Percentiles rank a stretch among this genome's conserved stretches.
These are phyloP conservation scores for Camelina sativa DNA, from an alignment of 345 rosid genomes.

Conservation along the genomic window DNA sequence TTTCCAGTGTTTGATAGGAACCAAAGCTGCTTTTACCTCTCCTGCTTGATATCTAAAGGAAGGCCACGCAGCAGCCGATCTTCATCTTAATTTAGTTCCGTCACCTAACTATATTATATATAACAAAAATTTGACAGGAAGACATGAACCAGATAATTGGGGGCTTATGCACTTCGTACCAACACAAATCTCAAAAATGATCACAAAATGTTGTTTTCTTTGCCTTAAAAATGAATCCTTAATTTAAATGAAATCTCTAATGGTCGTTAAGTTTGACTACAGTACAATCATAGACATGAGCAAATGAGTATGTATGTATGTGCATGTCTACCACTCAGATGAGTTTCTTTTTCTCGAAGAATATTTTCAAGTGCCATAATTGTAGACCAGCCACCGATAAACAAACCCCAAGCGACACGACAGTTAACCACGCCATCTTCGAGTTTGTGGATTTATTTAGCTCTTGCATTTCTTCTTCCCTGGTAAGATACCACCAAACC, in stretches of 20 bases:
- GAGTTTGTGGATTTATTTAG: constrained; percentile 36
- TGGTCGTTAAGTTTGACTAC: constrained; percentile 2
- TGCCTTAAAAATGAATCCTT: no score
- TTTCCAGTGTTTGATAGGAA: no score
- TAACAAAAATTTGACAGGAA: no score
- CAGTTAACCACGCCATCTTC: constrained; percentile 39
- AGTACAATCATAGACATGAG: not conserved
- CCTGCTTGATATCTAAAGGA: no score
- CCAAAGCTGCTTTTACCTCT: no score
- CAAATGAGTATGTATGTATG: constrained; percentile 4
- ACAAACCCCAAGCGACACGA: constrained; percentile 31
- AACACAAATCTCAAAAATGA: no score
- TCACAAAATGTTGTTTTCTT: no score
- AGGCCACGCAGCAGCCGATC: no score
- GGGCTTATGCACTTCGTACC: no score
- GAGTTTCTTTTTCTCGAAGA: constrained; percentile 41
- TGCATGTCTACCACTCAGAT: constrained; percentile 22
- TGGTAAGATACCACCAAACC: not conserved
- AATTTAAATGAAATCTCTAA: not conserved
- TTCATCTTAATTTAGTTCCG: no score
- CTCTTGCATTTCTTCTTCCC: constrained; percentile 40
- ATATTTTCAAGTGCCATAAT: constrained; percentile 36
- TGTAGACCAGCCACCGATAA: constrained; percentile 43
- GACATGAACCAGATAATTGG: no score
- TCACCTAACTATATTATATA: no score